Evolutionary conservation across 306 rosid genomes (phyloP).

Genomic region (Pyrus bretschneideri): DNA sequence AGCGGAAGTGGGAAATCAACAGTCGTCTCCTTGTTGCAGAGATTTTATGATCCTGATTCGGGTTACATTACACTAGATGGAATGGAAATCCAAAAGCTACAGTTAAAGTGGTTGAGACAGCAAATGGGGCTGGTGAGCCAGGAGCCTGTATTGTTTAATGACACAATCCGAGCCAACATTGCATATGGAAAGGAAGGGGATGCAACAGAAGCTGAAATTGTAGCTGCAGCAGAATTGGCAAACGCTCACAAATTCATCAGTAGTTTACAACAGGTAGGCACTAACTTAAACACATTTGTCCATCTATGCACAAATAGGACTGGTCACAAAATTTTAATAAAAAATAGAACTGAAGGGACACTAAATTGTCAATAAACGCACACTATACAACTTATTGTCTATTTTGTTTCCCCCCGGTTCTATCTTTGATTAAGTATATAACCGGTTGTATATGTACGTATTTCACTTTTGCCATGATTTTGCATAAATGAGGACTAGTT

Average conservation of each 20-base stretch:
- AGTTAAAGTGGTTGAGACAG: slow-evolving; percentile 56
- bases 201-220: slow-evolving; percentile 53
- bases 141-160: slow-evolving; percentile 58
- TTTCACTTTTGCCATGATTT: too few species aligned
- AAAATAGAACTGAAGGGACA: too few species aligned
- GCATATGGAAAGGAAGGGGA: slow-evolving; percentile 61
- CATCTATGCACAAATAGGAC: too few species aligned
- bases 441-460: slow-evolving; percentile 47
- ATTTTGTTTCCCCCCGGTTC: too few species aligned
- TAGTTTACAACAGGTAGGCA: slow-evolving; percentile 48
- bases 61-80: slow-evolving; percentile 59
- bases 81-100: slow-evolving; percentile 35
- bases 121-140: slow-evolving; percentile 68
- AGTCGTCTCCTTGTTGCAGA: slow-evolving; percentile 43
- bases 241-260: slow-evolving; percentile 62
- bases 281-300: background rate
- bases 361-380: too few species aligned
- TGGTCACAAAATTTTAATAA: too few species aligned
- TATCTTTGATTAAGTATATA: background rate
- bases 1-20: slow-evolving; percentile 78
- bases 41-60: slow-evolving; percentile 62
- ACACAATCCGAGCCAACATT: slow-evolving; percentile 48
- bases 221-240: slow-evolving; percentile 53
- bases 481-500: background rate
- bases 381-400: too few species aligned